Base-by-base conservation (phyloP, 129 eudicot genomes). In the Logfia minima region DNA sequence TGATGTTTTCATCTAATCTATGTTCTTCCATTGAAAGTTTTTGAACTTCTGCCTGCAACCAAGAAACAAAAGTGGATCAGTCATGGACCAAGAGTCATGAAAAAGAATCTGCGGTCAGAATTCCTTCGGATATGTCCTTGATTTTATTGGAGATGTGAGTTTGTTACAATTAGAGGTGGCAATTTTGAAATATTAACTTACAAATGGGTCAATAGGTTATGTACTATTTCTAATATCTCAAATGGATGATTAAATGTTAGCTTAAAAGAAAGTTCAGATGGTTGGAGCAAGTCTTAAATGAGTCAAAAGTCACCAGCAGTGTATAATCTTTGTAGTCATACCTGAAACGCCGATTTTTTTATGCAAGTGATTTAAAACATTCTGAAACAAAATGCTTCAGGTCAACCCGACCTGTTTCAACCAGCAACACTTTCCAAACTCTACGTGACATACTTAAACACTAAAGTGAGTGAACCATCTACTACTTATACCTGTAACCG, bases 21-120 rank as follows among this genome's bases (percentile, higher is more conserved):
- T 78, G 86, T 81, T 95, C 99, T 75, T 95, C 96, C 76, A 88
- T 76, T 23, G 96, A 68, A 71, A 95, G 99, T 55, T 86, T 92
- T 76, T 90, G 94, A 60, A 92, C 88, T 72, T 95, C 94, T 43
- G 88, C 93, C 99, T 94, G 89, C 81, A 81, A 35, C 43, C 31
- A 78, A 59, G 79, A 82, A 41, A 10, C 69, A 76, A 75, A 77
- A 58, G 3, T 43, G 59, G 70, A 31, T 65, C 70, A 65, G 45
- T 31, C 70, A 65, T 31, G 17, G 68, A 64, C 31, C 1, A 23
- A 43, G 21, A 55, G 34, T 5, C 56, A 70, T 75, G 64, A 2
- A 0, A 72, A 55, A 72, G 31, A 60, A 39, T 48, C n/a, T 48
- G 55, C n/a, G 6, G n/a, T 48, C 55, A 48, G 18, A 48, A 48